Base-by-base conservation (phyloP, 1,284 basidiomycete species). In the Rhodotorula mucilaginosa region DNA sequence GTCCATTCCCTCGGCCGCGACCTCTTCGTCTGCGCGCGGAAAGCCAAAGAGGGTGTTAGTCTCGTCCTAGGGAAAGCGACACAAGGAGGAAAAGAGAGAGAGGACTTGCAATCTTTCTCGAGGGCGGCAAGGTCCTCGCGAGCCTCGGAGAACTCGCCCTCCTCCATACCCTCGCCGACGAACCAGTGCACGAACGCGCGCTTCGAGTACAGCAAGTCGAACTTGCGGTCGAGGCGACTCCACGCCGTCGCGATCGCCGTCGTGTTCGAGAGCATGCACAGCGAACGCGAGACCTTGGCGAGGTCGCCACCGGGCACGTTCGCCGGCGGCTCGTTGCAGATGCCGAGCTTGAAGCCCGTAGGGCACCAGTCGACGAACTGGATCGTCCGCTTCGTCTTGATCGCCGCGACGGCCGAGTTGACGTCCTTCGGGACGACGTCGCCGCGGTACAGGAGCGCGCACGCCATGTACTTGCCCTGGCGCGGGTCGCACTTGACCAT, bases 351-450 rank as follows among this genome's bases (percentile, higher is more conserved):
- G 96, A 90, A 97, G 88, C 81, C 95, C 88, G 95, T 97, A 62
- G 94, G 93, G 84, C 96, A 98, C 96, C 96, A 99, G 83, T 99
- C 96, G 78, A 83, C 83, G 79, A 94, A 94, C 82, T 97, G 94
- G 80, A 99, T 97, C 47, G 93, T 95, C 78, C 90, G 88, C 87
- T 94, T 96, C 73, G 94, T 97, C 87, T 96, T 97, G 85, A 98
- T 93, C 79, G 87, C 90, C 68, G 91, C 89, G 77, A 98, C 91
- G 71, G 96, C 95, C 72, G 91, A 89, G 79, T 95, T 92, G 80
- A 90, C 91, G 82, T 98, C 96, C 87, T 97, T 97, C 79, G 95
- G 93, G 63, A 96, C 95, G 77, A 98, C 94, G 81, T 99, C 95
- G n/a, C 65, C 63, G 90, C 89, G 74, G 82, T 83, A 83, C 67